Base-by-base conservation (phyloP, 2,329 filamentous ascomycete genomes). In the Colletotrichum sp. region DNA sequence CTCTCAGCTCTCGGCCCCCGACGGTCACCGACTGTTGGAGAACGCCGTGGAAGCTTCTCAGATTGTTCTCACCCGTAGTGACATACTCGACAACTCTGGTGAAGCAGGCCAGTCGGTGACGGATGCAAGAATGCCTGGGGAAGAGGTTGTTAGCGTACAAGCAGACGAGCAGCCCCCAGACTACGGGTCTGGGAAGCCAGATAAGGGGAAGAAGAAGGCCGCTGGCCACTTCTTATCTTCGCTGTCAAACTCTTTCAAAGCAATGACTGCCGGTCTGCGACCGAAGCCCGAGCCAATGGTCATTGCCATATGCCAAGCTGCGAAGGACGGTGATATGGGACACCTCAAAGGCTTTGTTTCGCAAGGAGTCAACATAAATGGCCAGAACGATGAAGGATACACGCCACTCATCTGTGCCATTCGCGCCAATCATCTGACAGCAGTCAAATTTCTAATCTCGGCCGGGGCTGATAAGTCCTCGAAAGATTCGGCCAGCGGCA, bases 261-360 rank as follows among this genome's bases (percentile, higher is more conserved):
- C 84, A 13, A 80, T 85, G 72, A 84, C 84, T 1, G 77, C 82
- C 8, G 77, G 77, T 9, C 75, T 86, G 7, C 78, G 80, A 28
- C 39, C 83, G 8, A 84, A 84, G n/a, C 84, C 84, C 0, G 84
- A 85, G 16, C 84, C 84, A 2, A 74, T 86, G 5, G 84, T 84
- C 1, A 82, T 83, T 1, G 83, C 84, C 2, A 81, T 85, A 22
- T 86, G 84, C 18, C 80, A 85, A 39, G 84, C 84, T 1, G 80
- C 81, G 4, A 77, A 81, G 2, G 78, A 79, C 2, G 84, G 84
- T 1, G 82, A 85, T n/a, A 74, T 83, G 1, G 78, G 79, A 13
- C 84, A 85, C 24, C 80, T 85, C 55, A 80, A 78, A 2, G 83
- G 81, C 1, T 78, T 86, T 22, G 75, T 86, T 12, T 75, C 79